phyloP scores from a whole-genome alignment of 768 basidiomycete genomes.

The Boletus coccyginus region DNA sequence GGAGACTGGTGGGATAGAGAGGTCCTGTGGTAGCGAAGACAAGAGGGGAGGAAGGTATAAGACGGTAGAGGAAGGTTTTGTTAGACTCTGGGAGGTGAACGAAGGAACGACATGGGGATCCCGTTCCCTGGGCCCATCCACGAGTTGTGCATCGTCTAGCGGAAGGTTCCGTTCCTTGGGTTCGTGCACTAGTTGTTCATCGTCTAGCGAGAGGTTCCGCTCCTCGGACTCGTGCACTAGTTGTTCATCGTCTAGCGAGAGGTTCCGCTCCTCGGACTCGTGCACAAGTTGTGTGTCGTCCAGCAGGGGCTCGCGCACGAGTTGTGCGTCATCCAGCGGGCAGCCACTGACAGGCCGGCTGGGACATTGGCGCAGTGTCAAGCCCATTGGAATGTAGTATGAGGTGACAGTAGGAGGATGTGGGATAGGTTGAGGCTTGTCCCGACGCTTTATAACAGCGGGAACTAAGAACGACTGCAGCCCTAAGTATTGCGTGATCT shows the following conservation, averaged over 20 bases:
- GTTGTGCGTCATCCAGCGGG: background rate
- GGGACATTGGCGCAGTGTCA: constrained; percentile 3
- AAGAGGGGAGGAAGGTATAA: constrained; percentile 85
- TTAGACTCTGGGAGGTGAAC: constrained; percentile 41
- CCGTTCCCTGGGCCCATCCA: constrained; percentile 15
- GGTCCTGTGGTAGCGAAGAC: constrained; percentile 61
- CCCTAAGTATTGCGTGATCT: constrained; percentile 32
- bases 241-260: background rate
- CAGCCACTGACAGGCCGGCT: background rate
- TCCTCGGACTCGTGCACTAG: background rate
- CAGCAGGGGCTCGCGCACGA: background rate
- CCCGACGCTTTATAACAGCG: constrained; percentile 5
- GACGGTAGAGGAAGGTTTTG: constrained; percentile 45
- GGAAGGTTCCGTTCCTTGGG: background rate
- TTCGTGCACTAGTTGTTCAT: background rate
- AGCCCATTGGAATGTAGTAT: constrained; percentile 16
- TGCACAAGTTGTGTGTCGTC: background rate
- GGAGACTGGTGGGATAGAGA: constrained; percentile 27
- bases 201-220: background rate
- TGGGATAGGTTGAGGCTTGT: background rate
- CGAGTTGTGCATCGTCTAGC: background rate
- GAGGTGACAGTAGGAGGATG: background rate
- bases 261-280: background rate
- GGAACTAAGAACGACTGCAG: background rate
- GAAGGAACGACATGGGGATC: constrained; percentile 58